A percentile compares a stretch with the other conserved stretches of the same genome.
phyloP scores from a whole-genome alignment of 768 basidiomycete genomes.

The Hygrocybe coccinea region DNA sequence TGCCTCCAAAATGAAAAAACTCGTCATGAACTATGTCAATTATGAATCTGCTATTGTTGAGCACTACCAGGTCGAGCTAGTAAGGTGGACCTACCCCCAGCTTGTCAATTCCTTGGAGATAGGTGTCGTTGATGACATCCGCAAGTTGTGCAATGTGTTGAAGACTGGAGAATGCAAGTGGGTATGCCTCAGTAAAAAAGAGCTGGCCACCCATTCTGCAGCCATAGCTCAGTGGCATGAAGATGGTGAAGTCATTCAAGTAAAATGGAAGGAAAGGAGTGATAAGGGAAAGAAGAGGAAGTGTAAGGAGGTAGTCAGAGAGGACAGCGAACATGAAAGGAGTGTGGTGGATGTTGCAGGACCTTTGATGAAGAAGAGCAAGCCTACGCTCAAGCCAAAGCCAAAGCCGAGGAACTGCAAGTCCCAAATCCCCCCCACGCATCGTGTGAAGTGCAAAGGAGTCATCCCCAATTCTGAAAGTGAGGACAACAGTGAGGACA shows the following conservation, averaged over 20 bases:
- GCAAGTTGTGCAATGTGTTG: not conserved
- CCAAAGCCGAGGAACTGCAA: no score
- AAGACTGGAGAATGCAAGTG: slow-evolving; percentile 3
- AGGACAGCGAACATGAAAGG: not conserved
- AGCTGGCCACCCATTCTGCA: not conserved
- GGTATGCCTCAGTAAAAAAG: not conserved
- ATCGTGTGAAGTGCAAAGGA: no score
- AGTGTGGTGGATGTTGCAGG: not conserved
- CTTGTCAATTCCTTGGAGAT: slow-evolving; percentile 1
- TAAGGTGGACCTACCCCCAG: not conserved
- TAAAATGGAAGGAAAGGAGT: not conserved
- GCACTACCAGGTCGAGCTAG: not conserved
- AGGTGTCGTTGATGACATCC: not conserved
- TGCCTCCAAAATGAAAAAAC: not conserved
- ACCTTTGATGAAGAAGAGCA: not conserved
- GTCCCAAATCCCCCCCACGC: no score
- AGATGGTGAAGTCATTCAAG: not conserved
- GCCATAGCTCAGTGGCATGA: not conserved
- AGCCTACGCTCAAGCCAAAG: not conserved
- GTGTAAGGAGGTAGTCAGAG: not conserved
- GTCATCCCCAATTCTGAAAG: no score
- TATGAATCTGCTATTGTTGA: not conserved
- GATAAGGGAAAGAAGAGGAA: not conserved
- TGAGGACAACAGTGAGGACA: no score
- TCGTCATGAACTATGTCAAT: slow-evolving; percentile 4